These are phyloP conservation scores for Nicotiana knightiana DNA, from an alignment of 257 asterid species.

Conservation along the genomic window DNA sequence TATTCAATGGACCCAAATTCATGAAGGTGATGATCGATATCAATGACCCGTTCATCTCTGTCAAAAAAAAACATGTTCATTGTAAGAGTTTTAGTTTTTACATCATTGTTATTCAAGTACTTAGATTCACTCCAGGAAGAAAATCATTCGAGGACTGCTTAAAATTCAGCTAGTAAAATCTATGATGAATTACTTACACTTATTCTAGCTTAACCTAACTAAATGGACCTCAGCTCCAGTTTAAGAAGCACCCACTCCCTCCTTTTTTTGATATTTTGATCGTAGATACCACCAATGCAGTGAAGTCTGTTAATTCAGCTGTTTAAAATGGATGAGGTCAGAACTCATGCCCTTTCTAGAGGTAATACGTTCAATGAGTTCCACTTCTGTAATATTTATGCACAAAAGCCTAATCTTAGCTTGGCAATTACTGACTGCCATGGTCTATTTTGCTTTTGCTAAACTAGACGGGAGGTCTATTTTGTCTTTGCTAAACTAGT, in stretches of 20 bases:
- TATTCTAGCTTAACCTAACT: background rate
- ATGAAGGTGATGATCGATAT: slow-evolving; percentile 70
- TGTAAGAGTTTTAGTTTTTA: background rate
- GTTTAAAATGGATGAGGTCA: too few relatives aligned
- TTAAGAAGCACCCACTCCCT: background rate
- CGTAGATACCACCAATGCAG: background rate
- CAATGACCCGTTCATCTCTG: slow-evolving; percentile 50
- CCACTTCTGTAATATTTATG: background rate
- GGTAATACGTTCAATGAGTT: background rate
- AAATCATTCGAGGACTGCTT: background rate
- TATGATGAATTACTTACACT: background rate
- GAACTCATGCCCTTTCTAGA: background rate
- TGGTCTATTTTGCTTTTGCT: too few relatives aligned
- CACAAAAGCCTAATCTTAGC: background rate
- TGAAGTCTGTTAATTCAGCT: background rate
- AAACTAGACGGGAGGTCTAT: background rate
- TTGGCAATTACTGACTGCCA: background rate
- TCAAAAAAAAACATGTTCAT: slow-evolving; percentile 9
- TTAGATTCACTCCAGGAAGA: background rate
- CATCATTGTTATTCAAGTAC: background rate
- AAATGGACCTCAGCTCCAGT: background rate
- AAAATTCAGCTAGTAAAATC: background rate
- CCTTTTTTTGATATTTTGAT: background rate
- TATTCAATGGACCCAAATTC: slow-evolving; percentile 83
- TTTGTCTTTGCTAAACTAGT: background rate